Conservation (phyloP, 2,329 filamentous ascomycete genomes). For the Leptographium lundbergii region DNA sequence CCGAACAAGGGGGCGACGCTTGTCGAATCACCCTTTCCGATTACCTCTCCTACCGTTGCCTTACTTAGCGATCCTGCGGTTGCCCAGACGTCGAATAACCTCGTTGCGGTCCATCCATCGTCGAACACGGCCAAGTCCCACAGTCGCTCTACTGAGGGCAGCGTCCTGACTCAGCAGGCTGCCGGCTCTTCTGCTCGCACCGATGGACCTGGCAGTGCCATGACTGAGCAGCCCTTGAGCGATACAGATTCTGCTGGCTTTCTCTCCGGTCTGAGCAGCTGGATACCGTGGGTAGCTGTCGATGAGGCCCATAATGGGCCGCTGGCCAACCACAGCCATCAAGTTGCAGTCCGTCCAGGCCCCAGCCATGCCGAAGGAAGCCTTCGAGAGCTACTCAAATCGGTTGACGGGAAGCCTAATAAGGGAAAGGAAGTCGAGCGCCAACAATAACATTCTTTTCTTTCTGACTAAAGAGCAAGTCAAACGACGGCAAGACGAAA, state of each 20-base stretch:
- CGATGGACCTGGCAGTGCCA: not conserved
- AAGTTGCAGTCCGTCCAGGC: not conserved
- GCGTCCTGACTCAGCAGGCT: not conserved
- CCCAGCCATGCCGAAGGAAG: constrained; percentile 41
- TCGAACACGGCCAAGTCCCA: not conserved
- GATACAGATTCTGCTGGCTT: constrained; percentile 14
- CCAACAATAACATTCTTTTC: not conserved
- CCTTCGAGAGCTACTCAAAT: constrained; percentile 37
- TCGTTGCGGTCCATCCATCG: constrained; percentile 26
- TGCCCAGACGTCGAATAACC: constrained; percentile 41
- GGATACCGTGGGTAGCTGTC: constrained; percentile 31
- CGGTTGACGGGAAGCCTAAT: constrained; percentile 15
- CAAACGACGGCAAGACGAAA: not conserved
- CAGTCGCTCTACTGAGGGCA: too few relatives aligned
- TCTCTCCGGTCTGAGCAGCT: constrained; percentile 28
- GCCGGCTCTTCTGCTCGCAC: not conserved
- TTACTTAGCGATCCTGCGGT: constrained; percentile 43
- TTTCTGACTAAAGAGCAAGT: too few relatives aligned
- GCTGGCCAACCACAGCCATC: not conserved
- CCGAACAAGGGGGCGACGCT: constrained; percentile 14
- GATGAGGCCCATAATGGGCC: not conserved
- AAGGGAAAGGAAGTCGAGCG: constrained; percentile 16
- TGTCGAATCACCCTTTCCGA: constrained; percentile 11
- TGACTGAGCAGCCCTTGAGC: constrained; percentile 3
- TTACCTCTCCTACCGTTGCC: constrained; percentile 24